Evolutionary conservation across 176 grass and related monocot species (phyloP), one percentile per base, ranked within the genome.

Genomic region (Oryza glumipatula): DNA sequence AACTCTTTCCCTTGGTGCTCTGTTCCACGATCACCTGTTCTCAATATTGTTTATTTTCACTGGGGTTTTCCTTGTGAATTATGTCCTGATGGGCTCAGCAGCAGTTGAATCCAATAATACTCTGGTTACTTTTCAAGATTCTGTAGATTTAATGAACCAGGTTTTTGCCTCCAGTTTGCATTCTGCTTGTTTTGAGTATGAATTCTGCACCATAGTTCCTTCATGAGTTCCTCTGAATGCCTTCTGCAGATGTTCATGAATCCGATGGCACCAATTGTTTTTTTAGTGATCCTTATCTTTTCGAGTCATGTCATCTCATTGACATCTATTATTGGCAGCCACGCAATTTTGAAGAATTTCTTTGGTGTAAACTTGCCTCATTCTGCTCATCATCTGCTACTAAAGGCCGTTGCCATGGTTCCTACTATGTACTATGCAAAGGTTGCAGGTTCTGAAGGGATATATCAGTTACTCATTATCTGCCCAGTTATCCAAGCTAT

Each of bases 11-110:
- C 83, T 94, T 45, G 68, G 82, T 73, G 76, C 86, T 45, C 79
- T 95, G 24, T 93, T 95, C 89, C 89, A 95, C 61, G 95, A 95
- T 73, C 95, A 98, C 74, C 83, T 98, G 70, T 95, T 87, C 41
- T 90, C 87, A 77, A 88, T 95, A 71, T 65, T 98, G 77, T 93
- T 95, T 68, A 82, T 86, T 82, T 98, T 93, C 81, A 90, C 95
- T 80, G 92, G 90, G 22, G 72, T 98, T 80, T 98, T 94, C 88
- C 76, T 95, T 72, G 95, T 95, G 75, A 91, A 95, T 65, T 93
- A 93, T 80, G 80, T 92, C 52, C 85, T 98, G 5, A 44, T 98
- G 80, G 94, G 83, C 80, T 93, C 91, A n/a, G 92, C 89, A 45
- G 95, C 83, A 63, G 75, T 78, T 68, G 92, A 95, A 79, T 88